phyloP scores from a whole-genome alignment of 2,329 filamentous ascomycete species.

The Beauveria bassiana region DNA sequence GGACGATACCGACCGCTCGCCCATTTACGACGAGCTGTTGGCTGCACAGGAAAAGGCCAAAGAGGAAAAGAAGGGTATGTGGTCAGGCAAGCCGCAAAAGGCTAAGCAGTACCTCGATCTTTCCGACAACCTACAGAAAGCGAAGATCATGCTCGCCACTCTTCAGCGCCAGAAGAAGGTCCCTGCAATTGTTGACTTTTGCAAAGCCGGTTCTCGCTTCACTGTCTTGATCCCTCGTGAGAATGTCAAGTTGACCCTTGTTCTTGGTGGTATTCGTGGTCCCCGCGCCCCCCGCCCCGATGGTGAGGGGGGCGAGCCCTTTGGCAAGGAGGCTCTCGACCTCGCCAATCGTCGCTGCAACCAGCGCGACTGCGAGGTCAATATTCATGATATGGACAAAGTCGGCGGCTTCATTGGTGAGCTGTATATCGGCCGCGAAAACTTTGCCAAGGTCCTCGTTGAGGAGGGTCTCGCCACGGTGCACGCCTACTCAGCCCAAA shows the following conservation, averaged over 20 bases:
- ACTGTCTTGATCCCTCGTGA: constrained; percentile 87
- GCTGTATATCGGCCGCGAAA: constrained; percentile 88
- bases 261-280: constrained; percentile 85
- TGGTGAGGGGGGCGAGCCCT: constrained; percentile 77
- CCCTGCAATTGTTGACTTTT: constrained; percentile 90
- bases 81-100: constrained; percentile 82
- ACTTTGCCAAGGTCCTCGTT: constrained; percentile 85
- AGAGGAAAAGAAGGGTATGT: constrained; percentile 86
- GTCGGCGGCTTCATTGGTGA: constrained; percentile 95
- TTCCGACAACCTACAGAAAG: constrained; percentile 88
- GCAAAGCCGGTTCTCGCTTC: constrained; percentile 94
- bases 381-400: constrained; percentile 92
- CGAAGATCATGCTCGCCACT: constrained; percentile 84
- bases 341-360: constrained; percentile 81
- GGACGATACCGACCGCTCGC: constrained; percentile 87
- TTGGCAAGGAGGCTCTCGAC: constrained; percentile 89
- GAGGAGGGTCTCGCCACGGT: constrained; percentile 92
- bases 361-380: constrained; percentile 93
- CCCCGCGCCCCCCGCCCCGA: constrained; percentile 74
- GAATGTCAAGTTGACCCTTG: constrained; percentile 88
- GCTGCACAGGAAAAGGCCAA: constrained; percentile 77
- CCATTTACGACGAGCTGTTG: constrained; percentile 86
- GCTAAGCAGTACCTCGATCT: constrained; percentile 78
- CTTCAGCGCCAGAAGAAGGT: constrained; percentile 88
- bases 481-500: constrained; percentile 92